Evolutionary conservation across 2,329 filamentous ascomycete species (phyloP).

Genomic region (Hypoxylon sp.): DNA sequence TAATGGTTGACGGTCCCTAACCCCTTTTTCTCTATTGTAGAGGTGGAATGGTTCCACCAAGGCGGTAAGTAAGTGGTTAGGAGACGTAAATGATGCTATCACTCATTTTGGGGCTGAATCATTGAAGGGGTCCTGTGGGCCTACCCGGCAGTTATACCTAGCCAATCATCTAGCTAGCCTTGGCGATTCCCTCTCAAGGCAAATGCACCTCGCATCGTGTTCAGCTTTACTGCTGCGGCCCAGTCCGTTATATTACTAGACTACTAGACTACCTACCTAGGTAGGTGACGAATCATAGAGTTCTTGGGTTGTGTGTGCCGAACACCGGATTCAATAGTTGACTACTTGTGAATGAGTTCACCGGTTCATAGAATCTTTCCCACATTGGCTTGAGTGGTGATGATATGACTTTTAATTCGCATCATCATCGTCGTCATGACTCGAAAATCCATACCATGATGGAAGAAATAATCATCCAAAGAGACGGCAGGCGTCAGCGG

Average conservation of each 20-base stretch:
- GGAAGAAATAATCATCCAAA: constrained; percentile 13
- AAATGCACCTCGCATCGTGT: background rate
- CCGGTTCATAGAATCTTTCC: constrained; percentile 15
- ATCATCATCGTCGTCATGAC: constrained; percentile 45
- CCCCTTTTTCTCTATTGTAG: background rate
- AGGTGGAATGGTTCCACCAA: background rate
- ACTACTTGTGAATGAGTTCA: constrained; percentile 1
- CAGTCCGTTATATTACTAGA: background rate
- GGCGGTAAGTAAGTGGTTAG: background rate
- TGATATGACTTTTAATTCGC: constrained; percentile 23
- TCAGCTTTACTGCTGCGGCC: constrained; percentile 4
- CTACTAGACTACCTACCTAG: too few species aligned
- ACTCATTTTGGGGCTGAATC: constrained; percentile 24
- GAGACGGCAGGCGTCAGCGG: constrained; percentile 3
- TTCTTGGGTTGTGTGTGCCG: background rate
- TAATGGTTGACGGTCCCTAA: background rate
- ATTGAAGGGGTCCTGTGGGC: constrained; percentile 3
- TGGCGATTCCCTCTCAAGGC: constrained; percentile 6
- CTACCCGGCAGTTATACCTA: background rate
- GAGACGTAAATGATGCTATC: constrained; percentile 9
- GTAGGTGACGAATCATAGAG: constrained; percentile 3
- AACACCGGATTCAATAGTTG: background rate
- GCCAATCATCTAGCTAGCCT: constrained; percentile 18
- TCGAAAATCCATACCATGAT: constrained; percentile 16
- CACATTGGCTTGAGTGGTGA: constrained; percentile 35